Evolutionary conservation across 768 basidiomycete species (phyloP).

Genomic region (Tulasnella sp.): DNA sequence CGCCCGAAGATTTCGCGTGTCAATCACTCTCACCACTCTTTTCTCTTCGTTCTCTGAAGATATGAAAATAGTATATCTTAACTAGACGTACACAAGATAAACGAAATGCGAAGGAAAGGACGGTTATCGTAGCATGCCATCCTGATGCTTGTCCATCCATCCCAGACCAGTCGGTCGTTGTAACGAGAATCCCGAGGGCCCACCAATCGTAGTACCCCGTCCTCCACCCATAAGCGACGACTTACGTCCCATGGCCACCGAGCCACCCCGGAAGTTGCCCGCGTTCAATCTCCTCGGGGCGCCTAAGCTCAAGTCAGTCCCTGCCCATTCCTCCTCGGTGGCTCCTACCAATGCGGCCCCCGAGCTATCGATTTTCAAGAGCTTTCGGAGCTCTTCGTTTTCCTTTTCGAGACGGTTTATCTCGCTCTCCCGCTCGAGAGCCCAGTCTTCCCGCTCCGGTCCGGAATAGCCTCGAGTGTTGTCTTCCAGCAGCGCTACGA

Average conservation of each 20-base stretch:
- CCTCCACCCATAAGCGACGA: slow-evolving; percentile 24
- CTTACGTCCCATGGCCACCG: slow-evolving; percentile 21
- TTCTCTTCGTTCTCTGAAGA: neutral
- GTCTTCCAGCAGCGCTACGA: neutral
- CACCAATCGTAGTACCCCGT: neutral
- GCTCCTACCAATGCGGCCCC: slow-evolving; percentile 22
- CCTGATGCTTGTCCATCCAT: slow-evolving; percentile 25
- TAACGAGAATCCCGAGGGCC: neutral
- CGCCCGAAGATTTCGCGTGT: too few species aligned
- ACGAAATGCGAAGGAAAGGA: neutral
- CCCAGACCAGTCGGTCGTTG: slow-evolving; percentile 5
- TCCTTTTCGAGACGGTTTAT: slow-evolving; percentile 77
- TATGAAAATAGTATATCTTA: neutral
- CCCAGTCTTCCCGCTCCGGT: slow-evolving; percentile 66
- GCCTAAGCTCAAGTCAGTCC: neutral
- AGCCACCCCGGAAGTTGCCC: slow-evolving; percentile 1
- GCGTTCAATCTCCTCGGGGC: neutral
- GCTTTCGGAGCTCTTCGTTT: slow-evolving; percentile 70
- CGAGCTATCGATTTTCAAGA: slow-evolving; percentile 57
- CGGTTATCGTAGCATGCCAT: neutral
- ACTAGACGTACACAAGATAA: slow-evolving; percentile 9
- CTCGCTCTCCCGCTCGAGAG: slow-evolving; percentile 80
- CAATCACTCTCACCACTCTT: too few species aligned
- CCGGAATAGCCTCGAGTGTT: slow-evolving; percentile 14
- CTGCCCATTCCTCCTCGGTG: slow-evolving; percentile 26